phyloP scores from a whole-genome alignment of 257 asterid genomes.

The Solanum piurae region DNA sequence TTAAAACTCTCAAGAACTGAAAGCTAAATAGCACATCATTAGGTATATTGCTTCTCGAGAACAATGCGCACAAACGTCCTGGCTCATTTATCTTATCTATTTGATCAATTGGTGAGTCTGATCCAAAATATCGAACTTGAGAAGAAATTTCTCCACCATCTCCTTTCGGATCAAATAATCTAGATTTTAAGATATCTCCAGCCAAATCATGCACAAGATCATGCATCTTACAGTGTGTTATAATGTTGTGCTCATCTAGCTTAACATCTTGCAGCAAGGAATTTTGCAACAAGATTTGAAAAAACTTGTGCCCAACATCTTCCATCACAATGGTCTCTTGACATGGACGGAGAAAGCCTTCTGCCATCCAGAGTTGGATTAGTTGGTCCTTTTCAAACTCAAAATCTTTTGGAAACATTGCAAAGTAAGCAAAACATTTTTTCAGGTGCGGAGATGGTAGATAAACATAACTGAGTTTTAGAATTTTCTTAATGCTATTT shows the following conservation, averaged over 20 bases:
- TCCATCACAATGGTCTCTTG: slow-evolving; percentile 2
- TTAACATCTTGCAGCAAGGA: slow-evolving; percentile 11
- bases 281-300: slow-evolving; percentile 1
- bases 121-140: not conserved
- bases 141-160: not conserved
- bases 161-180: not conserved
- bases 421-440: slow-evolving; percentile 12
- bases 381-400: slow-evolving; percentile 4
- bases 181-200: not conserved
- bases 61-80: not conserved
- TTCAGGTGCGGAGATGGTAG: slow-evolving; percentile 3
- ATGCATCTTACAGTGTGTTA: slow-evolving; percentile 11
- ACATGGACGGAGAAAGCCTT: not conserved
- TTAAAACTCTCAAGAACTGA: slow-evolving; percentile 4
- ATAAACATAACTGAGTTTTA: slow-evolving; percentile 12
- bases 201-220: slow-evolving; percentile 25
- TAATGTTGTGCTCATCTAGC: not conserved
- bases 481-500: not conserved
- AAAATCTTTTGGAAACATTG: slow-evolving; percentile 10
- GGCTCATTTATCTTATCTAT: not conserved
- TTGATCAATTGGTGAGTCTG: not conserved
- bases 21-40: not conserved
- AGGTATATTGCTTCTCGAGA: not conserved
- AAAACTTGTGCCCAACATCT: slow-evolving; percentile 3
- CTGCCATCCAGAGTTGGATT: slow-evolving; percentile 23